Conservation (phyloP, 2,329 filamentous ascomycete species). For the Neoascochyta sp. region DNA sequence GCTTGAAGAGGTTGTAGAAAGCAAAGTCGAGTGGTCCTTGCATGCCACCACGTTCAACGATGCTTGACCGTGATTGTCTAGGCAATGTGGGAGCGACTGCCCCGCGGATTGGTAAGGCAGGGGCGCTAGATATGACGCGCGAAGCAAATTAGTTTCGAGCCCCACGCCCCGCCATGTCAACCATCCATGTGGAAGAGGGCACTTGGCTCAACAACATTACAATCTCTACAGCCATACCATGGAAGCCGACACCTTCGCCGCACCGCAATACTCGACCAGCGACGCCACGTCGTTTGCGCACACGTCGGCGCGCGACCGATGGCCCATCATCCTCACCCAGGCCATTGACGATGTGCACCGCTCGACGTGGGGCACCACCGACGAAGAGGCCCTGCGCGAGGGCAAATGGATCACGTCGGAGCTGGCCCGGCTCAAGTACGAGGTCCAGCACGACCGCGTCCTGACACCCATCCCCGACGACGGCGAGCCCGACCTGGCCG, state of each 20-base stretch:
- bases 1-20: no score
- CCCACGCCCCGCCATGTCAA: no score
- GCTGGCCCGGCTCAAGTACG: slow-evolving; percentile 83
- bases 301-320: slow-evolving; percentile 78
- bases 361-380: slow-evolving; percentile 56
- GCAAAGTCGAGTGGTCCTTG: no score
- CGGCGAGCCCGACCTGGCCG: slow-evolving; percentile 67
- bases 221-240: no score
- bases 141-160: no score
- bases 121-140: no score
- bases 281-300: slow-evolving; percentile 86
- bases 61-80: no score
- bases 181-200: no score
- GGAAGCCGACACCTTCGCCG: slow-evolving; percentile 22
- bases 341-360: slow-evolving; percentile 94
- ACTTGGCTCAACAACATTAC: no score
- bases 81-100: no score
- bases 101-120: no score
- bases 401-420: slow-evolving; percentile 82
- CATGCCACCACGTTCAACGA: no score
- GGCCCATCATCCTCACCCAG: slow-evolving; percentile 91
- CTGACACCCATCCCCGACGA: slow-evolving; percentile 76
- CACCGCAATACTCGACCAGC: slow-evolving; percentile 72
- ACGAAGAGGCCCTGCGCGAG: slow-evolving; percentile 66
- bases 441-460: slow-evolving; percentile 82